These are phyloP conservation scores for Annulohypoxylon bovei DNA, from an alignment of 495 filamentous ascomycete genomes.

Conservation along the genomic window DNA sequence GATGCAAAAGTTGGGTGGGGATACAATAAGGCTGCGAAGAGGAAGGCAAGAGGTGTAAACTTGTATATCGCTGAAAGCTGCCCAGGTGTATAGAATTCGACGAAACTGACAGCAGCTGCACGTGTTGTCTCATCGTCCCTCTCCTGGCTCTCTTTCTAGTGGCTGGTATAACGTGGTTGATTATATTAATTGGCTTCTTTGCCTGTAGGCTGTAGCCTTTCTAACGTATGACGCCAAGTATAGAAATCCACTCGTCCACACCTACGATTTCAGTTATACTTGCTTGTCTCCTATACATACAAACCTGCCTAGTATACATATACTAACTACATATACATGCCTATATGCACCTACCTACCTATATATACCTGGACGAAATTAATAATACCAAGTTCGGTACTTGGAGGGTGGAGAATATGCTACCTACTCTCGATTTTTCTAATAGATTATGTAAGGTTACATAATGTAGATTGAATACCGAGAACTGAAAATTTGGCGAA, in stretches of 20 bases:
- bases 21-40: constrained; percentile 17
- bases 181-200: constrained; percentile 8
- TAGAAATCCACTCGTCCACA: not conserved
- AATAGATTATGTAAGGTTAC: constrained; percentile 1
- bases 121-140: not conserved
- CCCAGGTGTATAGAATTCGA: constrained; percentile 38
- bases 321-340: no score
- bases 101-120: constrained; percentile 29
- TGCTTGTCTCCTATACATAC: constrained; percentile 2
- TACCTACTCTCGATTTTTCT: not conserved
- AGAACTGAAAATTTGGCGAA: not conserved
- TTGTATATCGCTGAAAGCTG: constrained; percentile 43
- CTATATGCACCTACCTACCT: no score
- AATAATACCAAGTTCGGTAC: not conserved
- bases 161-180: constrained; percentile 4
- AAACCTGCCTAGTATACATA: not conserved
- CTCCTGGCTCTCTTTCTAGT: not conserved
- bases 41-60: constrained; percentile 14
- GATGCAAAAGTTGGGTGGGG: constrained; percentile 9
- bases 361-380: not conserved
- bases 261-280: not conserved
- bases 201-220: constrained; percentile 6
- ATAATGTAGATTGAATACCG: constrained; percentile 2
- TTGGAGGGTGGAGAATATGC: not conserved
- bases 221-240: constrained; percentile 29